Evolutionary conservation across 1,284 basidiomycete species (phyloP), one percentile per base, ranked within the genome.

Genomic region (Rhodotorula glutinis): DNA sequence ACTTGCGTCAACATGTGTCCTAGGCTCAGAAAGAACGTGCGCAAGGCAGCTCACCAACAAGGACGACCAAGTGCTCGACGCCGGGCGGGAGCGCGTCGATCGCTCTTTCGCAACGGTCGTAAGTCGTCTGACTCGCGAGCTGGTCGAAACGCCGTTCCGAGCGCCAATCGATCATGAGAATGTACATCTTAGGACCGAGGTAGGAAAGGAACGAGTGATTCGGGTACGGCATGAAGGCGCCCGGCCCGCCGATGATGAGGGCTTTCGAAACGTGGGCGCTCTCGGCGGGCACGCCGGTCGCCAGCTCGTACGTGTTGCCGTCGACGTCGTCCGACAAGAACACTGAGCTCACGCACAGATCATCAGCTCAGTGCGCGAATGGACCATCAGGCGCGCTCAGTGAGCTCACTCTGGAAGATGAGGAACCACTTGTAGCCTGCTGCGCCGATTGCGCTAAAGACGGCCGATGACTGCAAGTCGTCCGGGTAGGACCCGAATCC

Each of bases 91-190:
- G 73, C 53, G 60, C 63, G 19, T 78, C 75, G 16, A 75, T n/a
- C 17, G 70, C 71, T 1, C 82, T 80, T 76, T 94, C 92, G 5
- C 88, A 83, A 62, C 85, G 87, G 41, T 83, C 78, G 78, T 96
- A 97, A 69, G 93, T 83, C 44, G 78, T 75, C 30, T 78, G 78
- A 63, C 89, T 87, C 78, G 90, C 91, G 13, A 96, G 87, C 79
- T 88, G 88, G 40, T 87, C 82, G 62, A 95, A 62, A 77, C 82
- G 89, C 59, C 93, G 83, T 79, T 97, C 93, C n/a, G 90, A 90
- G 70, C 91, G 90, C 71, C 79, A 79, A 56, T 96, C 93, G 41
- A 96, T 79, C 69, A 93, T 81, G 11, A 95, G 81, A 63, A 96
- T 68, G 55, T 70, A 69, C 52, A 70, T 70, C 40, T 65, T 58